Evolutionary conservation across 2,329 filamentous ascomycete genomes (phyloP), one percentile per base, ranked within the genome.

Genomic region (Botrytis elliptica): DNA sequence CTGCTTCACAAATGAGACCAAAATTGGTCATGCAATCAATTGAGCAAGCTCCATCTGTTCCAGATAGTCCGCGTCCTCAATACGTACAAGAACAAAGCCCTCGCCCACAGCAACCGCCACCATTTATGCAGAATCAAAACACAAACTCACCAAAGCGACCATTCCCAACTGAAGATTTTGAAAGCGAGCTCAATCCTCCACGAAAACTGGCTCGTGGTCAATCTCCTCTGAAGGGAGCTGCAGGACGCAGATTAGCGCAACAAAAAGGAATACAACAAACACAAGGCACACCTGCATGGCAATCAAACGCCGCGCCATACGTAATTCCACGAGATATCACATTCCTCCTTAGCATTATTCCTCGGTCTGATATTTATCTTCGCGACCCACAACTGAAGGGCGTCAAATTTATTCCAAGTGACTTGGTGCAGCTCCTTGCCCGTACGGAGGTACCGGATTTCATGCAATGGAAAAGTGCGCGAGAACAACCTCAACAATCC

Each of bases 141-240:
- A 80, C 76, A 25, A 80, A 80, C 68, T 83, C 82, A 36, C 83
- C 83, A n/a, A 84, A 84, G 74, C 81, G 83, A n/a, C 81, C 80
- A 22, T 79, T 81, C 70, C 79, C 76, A 25, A 82, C 83, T 4
- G 93, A 95, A 74, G 94, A 97, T 59, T 86, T 86, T 10, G 91
- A 93, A 55, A 91, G 91, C 75, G 90, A 91, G 72, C 84, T 87
- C 55, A 90, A 90, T 77, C 91, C 93, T 33, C 93, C 94, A 1
- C 93, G 95, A 78, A 98, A 98, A 82, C 88, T 98, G 70, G 89
- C 91, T 67, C 90, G 97, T 63, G 95, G 92, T n/a, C 94, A 93
- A 73, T 98, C 95, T 8, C 96, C 97, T 0, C 87, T 98, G 55
- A 99, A 98, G 82, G 94, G 94, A 22, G 93, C 93, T 1, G 94